Conservation (phyloP, 2,329 filamentous ascomycete species). For the Helotiales sp. region DNA sequence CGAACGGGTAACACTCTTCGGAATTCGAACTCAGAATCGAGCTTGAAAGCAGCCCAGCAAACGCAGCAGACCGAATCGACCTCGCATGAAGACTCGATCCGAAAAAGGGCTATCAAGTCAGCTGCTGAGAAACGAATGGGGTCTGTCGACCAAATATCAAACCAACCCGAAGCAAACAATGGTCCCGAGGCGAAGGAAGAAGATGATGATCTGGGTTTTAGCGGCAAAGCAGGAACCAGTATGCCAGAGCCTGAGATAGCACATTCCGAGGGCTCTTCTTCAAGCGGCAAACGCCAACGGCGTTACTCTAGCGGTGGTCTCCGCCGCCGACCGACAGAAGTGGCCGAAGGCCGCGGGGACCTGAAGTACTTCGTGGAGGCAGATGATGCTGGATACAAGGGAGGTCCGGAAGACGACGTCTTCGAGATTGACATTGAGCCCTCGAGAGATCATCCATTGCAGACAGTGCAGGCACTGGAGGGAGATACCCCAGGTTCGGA, state of each 20-base stretch:
- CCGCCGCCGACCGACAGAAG: constrained; percentile 69
- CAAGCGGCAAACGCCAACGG: constrained; percentile 51
- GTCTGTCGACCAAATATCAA: constrained; percentile 13
- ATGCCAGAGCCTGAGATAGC: constrained; percentile 61
- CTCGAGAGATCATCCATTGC: background rate
- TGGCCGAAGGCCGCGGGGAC: constrained; percentile 69
- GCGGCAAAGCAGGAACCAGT: constrained; percentile 58
- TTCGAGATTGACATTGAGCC: constrained; percentile 62
- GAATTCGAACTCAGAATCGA: constrained; percentile 34
- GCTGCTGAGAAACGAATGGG: constrained; percentile 26
- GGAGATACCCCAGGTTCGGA: background rate
- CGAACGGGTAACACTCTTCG: constrained; percentile 44
- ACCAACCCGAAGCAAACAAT: constrained; percentile 3
- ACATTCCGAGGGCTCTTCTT: constrained; percentile 13
- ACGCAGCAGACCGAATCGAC: constrained; percentile 15
- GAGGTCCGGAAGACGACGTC: constrained; percentile 69
- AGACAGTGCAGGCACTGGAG: background rate
- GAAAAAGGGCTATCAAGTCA: constrained; percentile 32
- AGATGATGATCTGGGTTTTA: constrained; percentile 36
- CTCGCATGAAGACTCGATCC: constrained; percentile 47
- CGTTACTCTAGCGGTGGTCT: constrained; percentile 88
- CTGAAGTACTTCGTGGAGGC: constrained; percentile 91
- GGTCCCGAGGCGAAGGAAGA: constrained; percentile 24
- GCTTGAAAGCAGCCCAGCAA: constrained; percentile 29
- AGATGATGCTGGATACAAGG: constrained; percentile 77